Evolutionary conservation across 768 basidiomycete genomes (phyloP), one percentile per base, ranked within the genome.

Genomic region (Pulveroboletus sp.): DNA sequence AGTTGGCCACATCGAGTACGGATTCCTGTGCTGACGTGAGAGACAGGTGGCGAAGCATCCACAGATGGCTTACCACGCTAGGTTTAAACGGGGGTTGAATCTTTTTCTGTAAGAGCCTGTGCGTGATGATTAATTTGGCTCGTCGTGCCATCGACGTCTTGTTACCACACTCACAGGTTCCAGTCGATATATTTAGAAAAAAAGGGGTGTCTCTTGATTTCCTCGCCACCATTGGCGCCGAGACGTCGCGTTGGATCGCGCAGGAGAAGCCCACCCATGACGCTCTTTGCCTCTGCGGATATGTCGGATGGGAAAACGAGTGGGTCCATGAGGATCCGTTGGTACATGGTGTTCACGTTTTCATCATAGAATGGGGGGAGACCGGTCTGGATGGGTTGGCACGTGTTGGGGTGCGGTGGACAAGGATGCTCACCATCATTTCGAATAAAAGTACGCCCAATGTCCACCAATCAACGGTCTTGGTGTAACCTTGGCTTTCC

Each of bases 391-490:
- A 33, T 33, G 6, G 23, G 16, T 52, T 31, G 58, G 25, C 20
- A 59, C 13, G 41, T 47, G 39, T 43, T 13, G n/a, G 37, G 27
- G 27, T 29, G 8, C 27, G 27, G 12, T 29, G 27, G 12, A 29
- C 27, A 9, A 29, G 27, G 27, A 9, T 7, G 34, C 52, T 41
- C 46, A 85, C 88, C 89, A 91, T 90, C 89, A 97, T 95, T 72
- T 99, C 95, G 62, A 92, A 98, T 37, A 98, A 77, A 45, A 99
- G 77, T 17, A 98, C 94, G 31, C 95, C 97, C 5, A 97, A 76
- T 1, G 95, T 98, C 95, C 91, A 94, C 95, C 95, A 99, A 62
- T 99, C 95, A 14, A 99, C 97, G 0, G 95, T 97, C 63, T 94
- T 94, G 5, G 93, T 95, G 71, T 99, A 97, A 2, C 97, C 95